A percentile compares a stretch with the other conserved stretches of the same genome.
Evolutionary conservation across 1,284 basidiomycete genomes (phyloP).

Genomic region (Cutaneotrichosporon cyanovorans): DNA sequence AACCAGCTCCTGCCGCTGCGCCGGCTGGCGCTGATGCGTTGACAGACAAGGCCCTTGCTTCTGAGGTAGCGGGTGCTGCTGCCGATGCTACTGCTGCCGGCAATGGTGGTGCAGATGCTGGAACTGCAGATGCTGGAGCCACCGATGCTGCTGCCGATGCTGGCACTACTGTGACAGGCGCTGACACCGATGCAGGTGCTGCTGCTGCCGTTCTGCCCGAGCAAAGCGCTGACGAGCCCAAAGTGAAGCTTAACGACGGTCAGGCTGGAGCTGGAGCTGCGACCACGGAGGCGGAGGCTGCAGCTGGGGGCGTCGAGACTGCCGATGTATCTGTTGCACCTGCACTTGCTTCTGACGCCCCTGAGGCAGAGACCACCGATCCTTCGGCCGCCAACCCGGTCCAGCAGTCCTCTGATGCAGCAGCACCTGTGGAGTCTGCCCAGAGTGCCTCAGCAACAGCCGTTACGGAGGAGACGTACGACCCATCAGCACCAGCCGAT

Average conservation of each 20-base stretch:
- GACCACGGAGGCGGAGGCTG: neutral
- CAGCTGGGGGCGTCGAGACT: neutral
- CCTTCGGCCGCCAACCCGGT: slow-evolving; percentile 2
- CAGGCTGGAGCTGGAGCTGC: neutral
- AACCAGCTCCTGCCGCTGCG: too few species aligned
- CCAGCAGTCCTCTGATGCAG: slow-evolving; percentile 1
- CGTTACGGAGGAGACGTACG: neutral
- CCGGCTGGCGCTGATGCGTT: neutral
- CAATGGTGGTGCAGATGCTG: neutral
- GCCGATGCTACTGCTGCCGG: neutral
- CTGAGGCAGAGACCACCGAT: slow-evolving; percentile 1
- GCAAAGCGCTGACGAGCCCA: neutral
- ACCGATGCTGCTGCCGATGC: neutral
- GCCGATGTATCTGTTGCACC: neutral
- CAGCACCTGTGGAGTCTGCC: slow-evolving; percentile 2
- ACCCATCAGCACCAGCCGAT: slow-evolving; percentile 1
- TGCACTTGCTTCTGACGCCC: neutral
- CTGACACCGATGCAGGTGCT: neutral
- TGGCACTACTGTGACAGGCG: too few species aligned
- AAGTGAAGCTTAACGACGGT: neutral
- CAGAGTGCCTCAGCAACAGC: too few species aligned
- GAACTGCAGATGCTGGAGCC: neutral
- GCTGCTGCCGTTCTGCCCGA: neutral
- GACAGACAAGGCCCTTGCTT: slow-evolving; percentile 2
- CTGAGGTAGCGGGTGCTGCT: neutral